These are phyloP conservation scores for Cylindrotheca closterium DNA, from an alignment of 108 stramenopile species.

Conservation along the genomic window DNA sequence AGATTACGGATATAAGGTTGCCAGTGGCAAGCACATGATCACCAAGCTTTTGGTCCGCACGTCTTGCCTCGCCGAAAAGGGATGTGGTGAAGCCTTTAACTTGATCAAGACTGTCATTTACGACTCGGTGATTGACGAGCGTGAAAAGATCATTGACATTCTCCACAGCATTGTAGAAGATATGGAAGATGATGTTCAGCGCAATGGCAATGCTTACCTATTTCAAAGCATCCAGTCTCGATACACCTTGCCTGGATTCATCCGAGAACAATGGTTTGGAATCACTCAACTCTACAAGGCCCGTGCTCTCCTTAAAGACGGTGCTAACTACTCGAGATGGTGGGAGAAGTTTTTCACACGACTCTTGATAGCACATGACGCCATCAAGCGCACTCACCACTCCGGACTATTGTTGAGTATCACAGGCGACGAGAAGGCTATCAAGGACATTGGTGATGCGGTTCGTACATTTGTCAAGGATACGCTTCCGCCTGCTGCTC, in stretches of 20 bases:
- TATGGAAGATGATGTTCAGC: slow-evolving; percentile 39
- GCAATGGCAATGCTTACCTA: slow-evolving; percentile 47
- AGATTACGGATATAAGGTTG: slow-evolving; percentile 53
- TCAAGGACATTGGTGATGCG: slow-evolving; percentile 37
- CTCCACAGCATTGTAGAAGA: slow-evolving; percentile 59
- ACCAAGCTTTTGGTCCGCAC: slow-evolving; percentile 65
- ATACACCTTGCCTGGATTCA: slow-evolving; percentile 33
- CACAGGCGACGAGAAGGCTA: slow-evolving; percentile 70
- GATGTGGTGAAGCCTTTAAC: slow-evolving; percentile 58
- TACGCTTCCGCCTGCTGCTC: slow-evolving; percentile 35
- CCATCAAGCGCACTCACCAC: slow-evolving; percentile 52
- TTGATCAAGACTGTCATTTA: slow-evolving; percentile 63
- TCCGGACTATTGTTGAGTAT: slow-evolving; percentile 79
- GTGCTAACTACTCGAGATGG: slow-evolving; percentile 74
- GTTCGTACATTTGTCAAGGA: slow-evolving; percentile 54
- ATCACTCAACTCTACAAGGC: slow-evolving; percentile 59
- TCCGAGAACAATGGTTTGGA: slow-evolving; percentile 82
- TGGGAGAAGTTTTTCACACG: slow-evolving; percentile 57
- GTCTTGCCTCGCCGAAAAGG: slow-evolving; percentile 58
- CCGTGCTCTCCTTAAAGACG: slow-evolving; percentile 44
- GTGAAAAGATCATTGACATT: slow-evolving; percentile 58
- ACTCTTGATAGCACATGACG: slow-evolving; percentile 56
- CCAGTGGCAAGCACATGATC: slow-evolving; percentile 59
- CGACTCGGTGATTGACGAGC: slow-evolving; percentile 43
- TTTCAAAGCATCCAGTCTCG: slow-evolving; percentile 26